Evolutionary conservation across 2,329 filamentous ascomycete species (phyloP).

Genomic region (Nemania diffusa): DNA sequence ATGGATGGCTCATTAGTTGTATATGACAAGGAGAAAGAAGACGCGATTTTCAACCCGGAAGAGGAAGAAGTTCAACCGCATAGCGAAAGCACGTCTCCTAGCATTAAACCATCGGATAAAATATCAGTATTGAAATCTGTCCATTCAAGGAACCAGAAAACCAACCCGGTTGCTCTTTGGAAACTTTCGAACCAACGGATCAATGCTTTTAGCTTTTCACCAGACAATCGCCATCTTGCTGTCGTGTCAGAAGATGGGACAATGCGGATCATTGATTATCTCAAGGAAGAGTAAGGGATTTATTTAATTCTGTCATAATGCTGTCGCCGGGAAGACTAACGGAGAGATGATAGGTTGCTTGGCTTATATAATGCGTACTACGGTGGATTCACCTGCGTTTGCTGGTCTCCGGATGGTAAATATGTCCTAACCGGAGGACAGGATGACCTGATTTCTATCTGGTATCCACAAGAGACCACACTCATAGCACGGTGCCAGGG

Average conservation of each 20-base stretch:
- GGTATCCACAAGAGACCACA: constrained; percentile 84
- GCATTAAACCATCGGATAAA: constrained; percentile 55
- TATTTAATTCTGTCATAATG: constrained; percentile 1
- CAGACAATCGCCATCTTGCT: constrained; percentile 86
- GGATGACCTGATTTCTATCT: constrained; percentile 95
- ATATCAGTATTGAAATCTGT: constrained; percentile 90
- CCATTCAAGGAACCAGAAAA: constrained; percentile 91
- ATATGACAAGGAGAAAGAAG: constrained; percentile 93
- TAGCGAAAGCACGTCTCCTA: constrained; percentile 51
- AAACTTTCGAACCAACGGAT: constrained; percentile 91
- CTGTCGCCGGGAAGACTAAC: constrained; percentile 10
- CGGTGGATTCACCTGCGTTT: constrained; percentile 90
- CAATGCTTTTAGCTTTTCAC: constrained; percentile 92
- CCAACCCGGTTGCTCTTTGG: constrained; percentile 92
- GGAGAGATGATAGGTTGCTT: constrained; percentile 68
- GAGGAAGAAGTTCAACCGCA: constrained; percentile 36
- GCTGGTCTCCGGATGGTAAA: constrained; percentile 97
- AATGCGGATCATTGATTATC: constrained; percentile 88
- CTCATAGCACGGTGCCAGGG: constrained; percentile 94
- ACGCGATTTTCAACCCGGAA: constrained; percentile 53
- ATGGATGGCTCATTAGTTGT: constrained; percentile 91
- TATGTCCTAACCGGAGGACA: constrained; percentile 96
- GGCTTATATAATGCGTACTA: constrained; percentile 93
- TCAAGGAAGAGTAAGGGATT: constrained; percentile 85
- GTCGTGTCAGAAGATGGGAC: constrained; percentile 93